phyloP scores from a whole-genome alignment of 208 protist genomes.

The Porcisia hertigi region DNA sequence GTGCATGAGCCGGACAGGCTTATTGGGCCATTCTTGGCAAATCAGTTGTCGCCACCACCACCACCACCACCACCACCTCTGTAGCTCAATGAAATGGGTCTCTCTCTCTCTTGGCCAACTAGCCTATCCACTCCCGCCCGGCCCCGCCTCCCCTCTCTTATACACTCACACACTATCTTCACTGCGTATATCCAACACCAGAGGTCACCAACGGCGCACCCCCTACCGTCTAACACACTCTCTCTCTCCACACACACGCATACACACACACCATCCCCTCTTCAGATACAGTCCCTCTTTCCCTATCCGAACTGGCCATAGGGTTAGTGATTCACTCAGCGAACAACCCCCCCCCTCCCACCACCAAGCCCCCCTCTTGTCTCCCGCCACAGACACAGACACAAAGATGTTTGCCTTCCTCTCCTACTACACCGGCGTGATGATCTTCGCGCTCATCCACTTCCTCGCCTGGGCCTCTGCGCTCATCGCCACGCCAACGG shows the following conservation, averaged over 20 bases:
- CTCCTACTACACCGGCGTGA: constrained; percentile 29
- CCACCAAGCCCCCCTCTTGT: neutral
- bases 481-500: constrained; percentile 39
- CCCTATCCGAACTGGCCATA: neutral
- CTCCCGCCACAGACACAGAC: constrained; percentile 4
- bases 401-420: constrained; percentile 21
- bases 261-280: neutral
- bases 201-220: neutral
- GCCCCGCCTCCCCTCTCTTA: neutral
- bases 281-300: neutral
- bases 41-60: too few species aligned
- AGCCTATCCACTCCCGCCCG: neutral
- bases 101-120: too few species aligned
- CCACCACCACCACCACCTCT: too few species aligned
- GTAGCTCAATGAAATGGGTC: too few species aligned
- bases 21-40: too few species aligned
- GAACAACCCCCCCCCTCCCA: neutral
- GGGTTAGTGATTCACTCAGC: neutral
- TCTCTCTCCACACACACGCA: neutral
- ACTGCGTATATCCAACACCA: neutral
- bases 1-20: too few species aligned
- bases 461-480: constrained; percentile 43
- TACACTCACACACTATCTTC: too few species aligned
- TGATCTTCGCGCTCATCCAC: constrained; percentile 36
- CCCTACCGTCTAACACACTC: too few species aligned